Percentiles rank a stretch among this genome's conserved stretches.
Conservation (phyloP, 2,329 filamentous ascomycete genomes). For the Clonostachys rosea region DNA sequence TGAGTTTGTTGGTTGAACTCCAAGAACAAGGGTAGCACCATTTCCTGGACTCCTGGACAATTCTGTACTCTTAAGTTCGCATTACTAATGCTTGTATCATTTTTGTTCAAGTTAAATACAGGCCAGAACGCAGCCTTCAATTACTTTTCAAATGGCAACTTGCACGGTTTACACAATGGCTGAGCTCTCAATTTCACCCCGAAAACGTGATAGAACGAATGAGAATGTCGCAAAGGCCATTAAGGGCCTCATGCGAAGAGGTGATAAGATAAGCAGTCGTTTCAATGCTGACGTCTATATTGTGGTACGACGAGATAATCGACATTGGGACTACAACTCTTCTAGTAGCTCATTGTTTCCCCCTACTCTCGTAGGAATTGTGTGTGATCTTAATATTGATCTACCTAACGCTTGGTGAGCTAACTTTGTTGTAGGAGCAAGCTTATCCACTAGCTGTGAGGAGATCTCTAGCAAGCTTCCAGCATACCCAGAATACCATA, state of each 20-base stretch:
- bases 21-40: no score
- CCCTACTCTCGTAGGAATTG: background rate
- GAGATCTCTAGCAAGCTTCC: no score
- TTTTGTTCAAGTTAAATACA: background rate
- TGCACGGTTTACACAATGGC: background rate
- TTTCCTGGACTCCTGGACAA: no score
- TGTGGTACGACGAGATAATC: background rate
- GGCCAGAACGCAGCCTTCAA: background rate
- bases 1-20: no score
- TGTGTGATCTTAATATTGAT: background rate
- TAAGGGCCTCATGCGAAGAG: background rate
- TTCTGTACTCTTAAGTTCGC: background rate
- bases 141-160: background rate
- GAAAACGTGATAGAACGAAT: background rate
- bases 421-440: background rate
- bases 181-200: no score
- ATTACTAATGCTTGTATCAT: background rate
- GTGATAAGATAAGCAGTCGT: background rate
- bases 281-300: background rate
- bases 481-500: no score
- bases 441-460: no score
- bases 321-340: background rate
- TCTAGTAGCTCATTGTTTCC: background rate
- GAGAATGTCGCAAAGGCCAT: background rate
- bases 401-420: background rate